Percentiles rank a stretch among this genome's conserved stretches.
These are phyloP conservation scores for Sparassis latifolia DNA, from an alignment of 1,284 basidiomycete species.

Conservation along the genomic window DNA sequence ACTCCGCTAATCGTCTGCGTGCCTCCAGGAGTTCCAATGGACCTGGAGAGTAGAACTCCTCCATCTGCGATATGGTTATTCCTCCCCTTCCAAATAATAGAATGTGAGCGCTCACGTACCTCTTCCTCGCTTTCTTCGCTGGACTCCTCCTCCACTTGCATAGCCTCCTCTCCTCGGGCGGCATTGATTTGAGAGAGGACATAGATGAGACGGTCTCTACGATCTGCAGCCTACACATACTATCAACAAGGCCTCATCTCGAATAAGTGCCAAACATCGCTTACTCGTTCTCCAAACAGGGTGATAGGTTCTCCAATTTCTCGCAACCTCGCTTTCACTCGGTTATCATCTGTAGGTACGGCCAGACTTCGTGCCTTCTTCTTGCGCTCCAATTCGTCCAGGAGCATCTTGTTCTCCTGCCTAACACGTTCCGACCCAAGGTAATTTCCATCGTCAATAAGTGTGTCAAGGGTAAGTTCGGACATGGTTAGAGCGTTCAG, in stretches of 20 bases:
- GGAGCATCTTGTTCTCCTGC: slow-evolving; percentile 73
- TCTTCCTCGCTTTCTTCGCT: slow-evolving; percentile 70
- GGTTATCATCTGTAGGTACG: slow-evolving; percentile 94
- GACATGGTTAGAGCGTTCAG: slow-evolving; percentile 37
- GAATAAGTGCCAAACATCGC: slow-evolving; percentile 26
- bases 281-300: slow-evolving; percentile 91
- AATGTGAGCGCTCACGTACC: slow-evolving; percentile 33
- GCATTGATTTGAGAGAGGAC: slow-evolving; percentile 86
- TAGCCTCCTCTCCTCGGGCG: slow-evolving; percentile 68
- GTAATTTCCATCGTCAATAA: slow-evolving; percentile 72
- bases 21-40: slow-evolving; percentile 81
- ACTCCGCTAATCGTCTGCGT: slow-evolving; percentile 81
- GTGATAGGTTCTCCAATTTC: slow-evolving; percentile 96
- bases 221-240: slow-evolving; percentile 63
- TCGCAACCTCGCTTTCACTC: slow-evolving; percentile 83
- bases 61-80: slow-evolving; percentile 42
- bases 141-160: slow-evolving; percentile 65
- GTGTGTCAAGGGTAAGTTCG: slow-evolving; percentile 65
- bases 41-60: slow-evolving; percentile 96
- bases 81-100: too few relatives aligned
- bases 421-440: slow-evolving; percentile 65
- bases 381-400: slow-evolving; percentile 92
- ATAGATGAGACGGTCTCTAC: slow-evolving; percentile 91
- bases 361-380: slow-evolving; percentile 91
- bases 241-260: slow-evolving; percentile 8